Base-by-base conservation (phyloP, 768 basidiomycete species). In the Botryobasidium botryosum region DNA sequence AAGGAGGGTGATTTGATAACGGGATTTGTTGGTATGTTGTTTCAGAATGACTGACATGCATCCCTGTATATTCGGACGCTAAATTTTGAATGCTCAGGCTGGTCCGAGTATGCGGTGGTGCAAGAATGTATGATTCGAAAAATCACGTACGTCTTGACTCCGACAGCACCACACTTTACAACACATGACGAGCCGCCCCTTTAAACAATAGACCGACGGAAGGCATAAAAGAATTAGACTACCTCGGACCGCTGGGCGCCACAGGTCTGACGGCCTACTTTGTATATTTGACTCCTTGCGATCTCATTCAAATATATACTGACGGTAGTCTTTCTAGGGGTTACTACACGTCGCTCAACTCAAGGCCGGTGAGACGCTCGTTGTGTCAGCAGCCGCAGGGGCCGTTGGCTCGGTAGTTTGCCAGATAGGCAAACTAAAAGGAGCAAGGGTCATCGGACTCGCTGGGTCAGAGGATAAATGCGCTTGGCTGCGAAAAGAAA, bases 381-480 rank as follows among this genome's bases (percentile, higher is more conserved):
- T 96, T 20, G 80, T 79, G 7, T 85, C 85, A 1, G 90, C 86
- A 17, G 91, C 91, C 2, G 91, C 91, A 6, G 91, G 90, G 6
- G 77, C 88, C 1, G 83, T 85, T 8, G 86, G 87, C 15, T 71
- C 75, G 7, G 59, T 85, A 46, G 81, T 68, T 10, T 87, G 85
- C 60, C 86, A 88, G 52, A 67, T 88, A 17, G 86, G 81, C 37
- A 86, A 85, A 59, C 67, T 72, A 23, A 63, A 68, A 8, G 86
- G 80, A 12, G 82, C 82, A 39, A 79, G 71, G 44, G 90, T 96
- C 37, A 75, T 85, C 49, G 92, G 75, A 7, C 83, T 94, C 54
- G 88, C 88, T 0, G 90, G 91, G 23, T 74, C 74, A 1, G 55
- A 67, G 5, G 84, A 86, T 17, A 97, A 97, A 59, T 83, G 82